Evolutionary conservation across 2,329 filamentous ascomycete genomes (phyloP), one percentile per base, ranked within the genome.

Genomic region (Orbilia quercus): DNA sequence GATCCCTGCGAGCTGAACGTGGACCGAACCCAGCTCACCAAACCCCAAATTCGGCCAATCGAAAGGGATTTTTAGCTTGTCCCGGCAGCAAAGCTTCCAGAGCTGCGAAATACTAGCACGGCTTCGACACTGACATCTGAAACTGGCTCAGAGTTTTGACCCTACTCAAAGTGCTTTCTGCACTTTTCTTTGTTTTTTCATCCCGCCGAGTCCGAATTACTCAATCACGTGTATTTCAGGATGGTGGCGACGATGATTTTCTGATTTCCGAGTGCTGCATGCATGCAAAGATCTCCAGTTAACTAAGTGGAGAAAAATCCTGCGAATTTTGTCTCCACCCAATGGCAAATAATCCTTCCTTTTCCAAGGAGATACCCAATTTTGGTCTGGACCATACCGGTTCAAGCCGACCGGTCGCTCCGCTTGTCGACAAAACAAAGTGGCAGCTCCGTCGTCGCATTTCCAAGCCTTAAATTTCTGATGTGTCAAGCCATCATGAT

Each of bases 391-490:
- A 25, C 51, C 50, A 63, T 51, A 58, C 58, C 50, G n/a, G 3
- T 63, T 58, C 51, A 36, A 42, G 66, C 23, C n/a, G 9, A 53
- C 42, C 57, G 25, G 34, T 28, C n/a, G 9, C 34, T n/a, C 34
- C 18, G 44, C 9, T 18, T 20, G 38, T 14, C 31, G 23, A 18
- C 50, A n/a, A 58, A 55, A 63, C 66, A 45, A 18, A 63, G 44
- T 16, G 45, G 28, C 58, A 71, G 58, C 66, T 54, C 51, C 51
- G 42, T 51, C 16, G 20, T 50, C 31, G 53, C 51, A 25, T 38
- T 3, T 38, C 38, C 53, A 44, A 57, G 36, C 53, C 53, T 22
- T 59, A 11, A 22, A 38, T 44, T 11, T 34, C 40, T 48, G 55
- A 59, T 22, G 22, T 62, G 28, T 40, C 50, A 53, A 25, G 45